Evolutionary conservation across 1,284 basidiomycete genomes (phyloP), one percentile per base, ranked within the genome.

Genomic region (Trichosporon sp.): DNA sequence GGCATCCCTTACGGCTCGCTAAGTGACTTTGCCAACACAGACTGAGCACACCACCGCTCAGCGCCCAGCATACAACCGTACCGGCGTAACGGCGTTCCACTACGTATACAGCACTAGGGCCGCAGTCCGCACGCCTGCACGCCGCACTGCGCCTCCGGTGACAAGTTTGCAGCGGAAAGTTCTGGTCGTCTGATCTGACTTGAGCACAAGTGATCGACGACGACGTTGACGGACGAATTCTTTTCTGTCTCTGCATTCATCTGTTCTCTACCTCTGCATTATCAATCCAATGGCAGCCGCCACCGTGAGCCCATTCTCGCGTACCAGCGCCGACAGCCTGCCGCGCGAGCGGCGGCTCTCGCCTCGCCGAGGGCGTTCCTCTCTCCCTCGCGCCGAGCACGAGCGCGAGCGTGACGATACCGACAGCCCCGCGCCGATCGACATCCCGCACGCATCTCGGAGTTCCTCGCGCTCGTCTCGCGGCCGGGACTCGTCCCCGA

Each of bases 401-500:
- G 37, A 44, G 37, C 27, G 8, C 9, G 25, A 16, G 27, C 49
- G 16, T 16, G 25, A n/a, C 25, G n/a, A n/a, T n/a, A n/a, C n/a
- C n/a, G n/a, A n/a, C n/a, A n/a, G n/a, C n/a, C n/a, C n/a, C n/a
- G n/a, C n/a, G 5, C 49, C 49, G 49, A 31, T 54, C 49, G 49
- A 54, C 27, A 54, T 54, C 25, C 49, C 49, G 27, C 27, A 27
- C 29, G 5, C 27, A 3, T 54, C 49, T 4, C 49, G 49, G 3
- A 8, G 14, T 3, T n/a, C 49, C 14, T 54, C 49, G 27, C 25
- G 49, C 7, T 29, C 49, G 14, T 9, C 14, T 4, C 64, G 67
- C 16, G 69, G 69, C 2, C 69, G 69, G 56, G 66, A 68, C 62
- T 16, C 56, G 11, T 67, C 66, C 6, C 68, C 65, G 46, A 65